Base-by-base conservation (phyloP, 2,329 filamentous ascomycete species). In the Tolypocladium inflatum region DNA sequence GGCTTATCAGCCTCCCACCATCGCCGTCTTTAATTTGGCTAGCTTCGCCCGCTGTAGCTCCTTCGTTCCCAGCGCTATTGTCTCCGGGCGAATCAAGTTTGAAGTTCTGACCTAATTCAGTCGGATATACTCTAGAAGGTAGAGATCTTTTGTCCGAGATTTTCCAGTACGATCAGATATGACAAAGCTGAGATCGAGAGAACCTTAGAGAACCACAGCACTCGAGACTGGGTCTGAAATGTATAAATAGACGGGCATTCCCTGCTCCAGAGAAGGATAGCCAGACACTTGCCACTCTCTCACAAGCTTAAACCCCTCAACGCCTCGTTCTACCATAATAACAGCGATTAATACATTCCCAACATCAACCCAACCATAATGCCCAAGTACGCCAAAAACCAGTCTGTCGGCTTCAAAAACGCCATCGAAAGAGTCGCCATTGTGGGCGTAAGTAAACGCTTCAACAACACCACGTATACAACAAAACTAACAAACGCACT, bases 361-460 rank as follows among this genome's bases (percentile, higher is more conserved):
- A 41, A 37, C 39, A 41, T 9, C 17, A n/a, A 26, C n/a, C 57
- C 35, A 48, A 11, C 5, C 8, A 45, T 26, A 41, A 64, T 64
- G 63, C 11, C 53, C 17, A 55, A 17, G 19, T 65, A 67, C 43
- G 64, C 64, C 51, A 64, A 57, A 37, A 45, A 61, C n/a, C 58
- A 67, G 61, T 61, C 68, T 0, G 4, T 19, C 0, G 65, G 60
- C 59, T 64, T 65, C 48, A 62, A 42, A 8, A 76, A 76, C 59
- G 23, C 57, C 42, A 64, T 76, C 19, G 67, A 74, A 60, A 74
- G 69, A 33, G 66, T 78, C 0, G 73, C 74, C 39, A 70, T 78
- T 23, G 71, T 78, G 5, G 76, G 75, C 1, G 76, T 77, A 70
- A 68, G 73, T 70, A 38, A 26, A 15, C 6, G 0, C 15, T 1